Conservation (phyloP, 2,329 filamentous ascomycete species). For the Sporothrix brasiliensis region DNA sequence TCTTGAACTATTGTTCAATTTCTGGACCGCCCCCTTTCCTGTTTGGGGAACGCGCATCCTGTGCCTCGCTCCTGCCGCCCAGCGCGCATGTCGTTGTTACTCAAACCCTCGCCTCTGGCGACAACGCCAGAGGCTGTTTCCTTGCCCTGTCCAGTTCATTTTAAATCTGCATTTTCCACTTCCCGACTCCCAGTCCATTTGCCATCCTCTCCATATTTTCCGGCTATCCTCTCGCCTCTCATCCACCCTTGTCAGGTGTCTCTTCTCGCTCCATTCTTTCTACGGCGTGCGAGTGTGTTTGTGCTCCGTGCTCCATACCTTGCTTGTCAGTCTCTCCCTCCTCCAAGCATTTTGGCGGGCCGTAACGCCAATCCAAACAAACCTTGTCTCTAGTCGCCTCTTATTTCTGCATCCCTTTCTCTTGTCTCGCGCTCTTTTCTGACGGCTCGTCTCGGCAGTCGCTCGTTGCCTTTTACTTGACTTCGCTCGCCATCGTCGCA, state of each 20-base stretch:
- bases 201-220: constrained; percentile 16
- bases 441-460: background rate
- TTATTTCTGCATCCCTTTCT: background rate
- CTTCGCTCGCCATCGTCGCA: constrained; percentile 1
- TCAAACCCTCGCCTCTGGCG: constrained; percentile 25
- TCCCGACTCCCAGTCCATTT: background rate
- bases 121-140: constrained; percentile 12
- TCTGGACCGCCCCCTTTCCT: constrained; percentile 18
- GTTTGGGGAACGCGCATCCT: constrained; percentile 17
- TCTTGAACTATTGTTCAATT: constrained; percentile 20
- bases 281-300: background rate
- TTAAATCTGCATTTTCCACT: constrained; percentile 23
- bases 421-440: background rate
- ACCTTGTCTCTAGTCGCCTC: constrained; percentile 10
- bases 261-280: constrained; percentile 5
- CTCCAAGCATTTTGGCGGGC: constrained; percentile 5
- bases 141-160: constrained; percentile 21
- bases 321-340: background rate
- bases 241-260: background rate
- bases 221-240: background rate
- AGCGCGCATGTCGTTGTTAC: constrained; percentile 16
- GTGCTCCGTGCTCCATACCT: constrained; percentile 17
- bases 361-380: constrained; percentile 15
- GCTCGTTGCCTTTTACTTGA: no score
- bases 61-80: constrained; percentile 1